phyloP scores from a whole-genome alignment of 495 filamentous ascomycete genomes.

The Letharia lupina region DNA sequence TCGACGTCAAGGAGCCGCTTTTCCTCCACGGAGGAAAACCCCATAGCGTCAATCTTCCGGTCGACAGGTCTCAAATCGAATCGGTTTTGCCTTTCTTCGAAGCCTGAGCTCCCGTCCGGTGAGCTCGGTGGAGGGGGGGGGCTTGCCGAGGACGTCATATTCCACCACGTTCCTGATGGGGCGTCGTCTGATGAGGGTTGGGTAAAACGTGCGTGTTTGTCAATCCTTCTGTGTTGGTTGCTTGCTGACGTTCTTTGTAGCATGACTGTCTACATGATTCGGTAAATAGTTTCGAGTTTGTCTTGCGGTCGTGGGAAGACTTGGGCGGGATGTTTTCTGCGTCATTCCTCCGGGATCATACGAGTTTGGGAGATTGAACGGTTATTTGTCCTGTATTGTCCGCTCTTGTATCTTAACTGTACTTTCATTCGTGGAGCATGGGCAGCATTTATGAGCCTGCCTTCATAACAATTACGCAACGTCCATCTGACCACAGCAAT shows the following conservation, averaged over 20 bases:
- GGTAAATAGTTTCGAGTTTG: too few species aligned
- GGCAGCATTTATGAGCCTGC: too few species aligned
- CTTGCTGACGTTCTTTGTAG: not conserved
- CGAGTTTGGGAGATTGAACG: too few species aligned
- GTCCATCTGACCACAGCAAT: too few species aligned
- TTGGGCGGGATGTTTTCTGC: too few species aligned
- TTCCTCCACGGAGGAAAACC: conserved; percentile 27
- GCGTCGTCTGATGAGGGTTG: conserved; percentile 74
- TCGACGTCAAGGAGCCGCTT: conserved; percentile 80
- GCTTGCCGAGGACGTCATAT: conserved; percentile 66
- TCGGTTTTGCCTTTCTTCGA: conserved; percentile 27
- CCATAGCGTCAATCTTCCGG: conserved; percentile 77
- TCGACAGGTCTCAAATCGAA: conserved; percentile 87
- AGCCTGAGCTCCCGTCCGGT: conserved; percentile 61
- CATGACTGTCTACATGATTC: conserved; percentile 7
- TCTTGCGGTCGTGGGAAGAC: too few species aligned
- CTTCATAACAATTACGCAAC: too few species aligned
- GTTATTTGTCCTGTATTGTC: too few species aligned
- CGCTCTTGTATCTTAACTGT: too few species aligned
- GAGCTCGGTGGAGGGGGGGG: conserved; percentile 53
- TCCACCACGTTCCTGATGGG: conserved; percentile 73
- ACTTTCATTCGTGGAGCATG: too few species aligned
- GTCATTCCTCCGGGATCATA: too few species aligned
- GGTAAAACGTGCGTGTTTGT: conserved; percentile 50
- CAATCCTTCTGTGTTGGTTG: too few species aligned